A percentile compares a stretch with the other conserved stretches of the same genome.
Evolutionary conservation across 2,329 filamentous ascomycete species (phyloP).

Genomic region (Beauveria australis): DNA sequence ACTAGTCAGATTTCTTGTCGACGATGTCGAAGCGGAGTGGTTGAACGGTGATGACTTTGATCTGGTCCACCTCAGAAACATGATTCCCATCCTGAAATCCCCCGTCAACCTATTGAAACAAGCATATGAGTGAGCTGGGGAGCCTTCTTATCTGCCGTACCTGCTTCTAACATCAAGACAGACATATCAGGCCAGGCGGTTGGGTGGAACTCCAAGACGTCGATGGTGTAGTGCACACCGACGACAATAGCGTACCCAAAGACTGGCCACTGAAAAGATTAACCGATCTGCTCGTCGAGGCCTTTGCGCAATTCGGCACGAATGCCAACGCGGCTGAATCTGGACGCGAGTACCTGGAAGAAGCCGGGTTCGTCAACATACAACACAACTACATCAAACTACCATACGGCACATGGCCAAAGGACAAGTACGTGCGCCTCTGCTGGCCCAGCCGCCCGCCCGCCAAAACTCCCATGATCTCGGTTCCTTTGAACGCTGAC

Average conservation of each 20-base stretch:
- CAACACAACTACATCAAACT: constrained; percentile 31
- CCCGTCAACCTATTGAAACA: constrained; percentile 23
- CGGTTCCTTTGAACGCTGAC: neutral
- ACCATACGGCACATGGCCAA: constrained; percentile 39
- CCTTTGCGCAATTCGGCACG: constrained; percentile 29
- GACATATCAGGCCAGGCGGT: constrained; percentile 34
- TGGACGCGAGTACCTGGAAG: constrained; percentile 26
- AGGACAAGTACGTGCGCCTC: constrained; percentile 26
- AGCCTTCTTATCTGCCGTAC: neutral
- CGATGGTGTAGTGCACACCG: constrained; percentile 30
- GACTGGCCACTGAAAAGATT: constrained; percentile 27
- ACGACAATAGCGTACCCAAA: constrained; percentile 26
- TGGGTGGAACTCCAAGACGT: constrained; percentile 40
- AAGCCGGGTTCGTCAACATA: constrained; percentile 32
- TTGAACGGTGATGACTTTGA: constrained; percentile 42
- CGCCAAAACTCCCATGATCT: too few species aligned
- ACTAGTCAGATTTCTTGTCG: constrained; percentile 28
- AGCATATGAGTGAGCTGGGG: constrained; percentile 19
- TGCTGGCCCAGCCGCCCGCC: neutral
- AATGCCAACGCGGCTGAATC: constrained; percentile 30
- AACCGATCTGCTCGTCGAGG: constrained; percentile 26
- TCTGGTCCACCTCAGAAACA: constrained; percentile 49
- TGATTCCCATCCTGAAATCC: constrained; percentile 34
- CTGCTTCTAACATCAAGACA: constrained; percentile 10
- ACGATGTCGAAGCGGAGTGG: constrained; percentile 36